A percentile compares a stretch with the other conserved stretches of the same genome.
Evolutionary conservation across 441 rosid genomes (phyloP).

Genomic region (Erysimum cheiri): DNA sequence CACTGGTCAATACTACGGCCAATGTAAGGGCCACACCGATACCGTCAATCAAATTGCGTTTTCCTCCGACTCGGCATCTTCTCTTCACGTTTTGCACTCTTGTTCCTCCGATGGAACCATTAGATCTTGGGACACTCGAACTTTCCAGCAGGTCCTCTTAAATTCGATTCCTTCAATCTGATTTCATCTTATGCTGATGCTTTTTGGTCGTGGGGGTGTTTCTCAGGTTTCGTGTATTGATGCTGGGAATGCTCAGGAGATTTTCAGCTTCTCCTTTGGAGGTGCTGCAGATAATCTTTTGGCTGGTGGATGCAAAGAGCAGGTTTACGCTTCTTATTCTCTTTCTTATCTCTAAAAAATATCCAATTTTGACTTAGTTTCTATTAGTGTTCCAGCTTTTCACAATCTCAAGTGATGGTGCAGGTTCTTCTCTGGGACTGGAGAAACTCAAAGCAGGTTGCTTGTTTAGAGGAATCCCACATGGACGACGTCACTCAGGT

Average conservation of each 20-base stretch:
- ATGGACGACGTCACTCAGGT: conserved; percentile 95
- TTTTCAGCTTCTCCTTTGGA: conserved; percentile 85
- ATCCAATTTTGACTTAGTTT: background rate
- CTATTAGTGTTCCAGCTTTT: background rate
- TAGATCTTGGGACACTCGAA: conserved; percentile 90
- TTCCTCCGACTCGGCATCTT: conserved; percentile 57
- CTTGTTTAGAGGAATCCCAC: conserved; percentile 90
- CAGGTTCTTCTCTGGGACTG: conserved; percentile 95
- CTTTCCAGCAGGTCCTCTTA: conserved; percentile 63
- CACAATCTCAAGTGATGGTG: conserved; percentile 16
- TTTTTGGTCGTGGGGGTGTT: conserved; percentile 11
- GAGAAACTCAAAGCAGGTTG: conserved; percentile 92
- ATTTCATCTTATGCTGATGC: background rate
- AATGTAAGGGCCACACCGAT: conserved; percentile 74
- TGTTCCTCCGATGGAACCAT: conserved; percentile 88
- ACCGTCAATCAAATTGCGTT: conserved; percentile 77
- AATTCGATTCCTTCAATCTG: background rate
- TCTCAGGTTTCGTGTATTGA: conserved; percentile 67
- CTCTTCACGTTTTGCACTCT: conserved; percentile 73
- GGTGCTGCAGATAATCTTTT: conserved; percentile 72
- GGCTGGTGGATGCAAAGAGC: conserved; percentile 85
- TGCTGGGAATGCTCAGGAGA: conserved; percentile 62
- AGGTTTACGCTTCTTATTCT: conserved; percentile 51
- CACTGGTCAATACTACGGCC: conserved; percentile 88
- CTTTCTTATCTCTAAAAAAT: background rate